These are phyloP conservation scores for Vaccinium corymbosum DNA, from an alignment of 148 eudicot species.

Conservation along the genomic window DNA sequence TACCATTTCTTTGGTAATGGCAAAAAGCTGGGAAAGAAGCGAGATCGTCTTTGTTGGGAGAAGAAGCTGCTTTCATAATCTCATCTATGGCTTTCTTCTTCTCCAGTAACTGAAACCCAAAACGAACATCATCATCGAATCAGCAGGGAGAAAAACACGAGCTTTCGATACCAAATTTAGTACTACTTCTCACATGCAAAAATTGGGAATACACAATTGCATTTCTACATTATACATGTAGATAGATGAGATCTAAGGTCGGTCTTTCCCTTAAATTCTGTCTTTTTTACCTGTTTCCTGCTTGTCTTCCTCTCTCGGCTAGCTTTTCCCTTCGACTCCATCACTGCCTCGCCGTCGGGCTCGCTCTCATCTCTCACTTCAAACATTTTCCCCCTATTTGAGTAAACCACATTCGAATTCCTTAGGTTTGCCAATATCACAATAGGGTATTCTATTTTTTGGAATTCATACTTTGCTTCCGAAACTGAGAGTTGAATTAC, in stretches of 20 bases:
- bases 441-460: neutral
- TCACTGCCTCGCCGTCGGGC: neutral
- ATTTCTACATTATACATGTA: neutral
- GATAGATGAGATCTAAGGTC: neutral
- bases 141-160: neutral
- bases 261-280: neutral
- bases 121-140: neutral
- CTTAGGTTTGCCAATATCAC: neutral
- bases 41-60: conserved; percentile 49
- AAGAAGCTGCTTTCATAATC: conserved; percentile 54
- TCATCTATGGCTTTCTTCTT: conserved; percentile 53
- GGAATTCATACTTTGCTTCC: neutral
- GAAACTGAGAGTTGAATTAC: neutral
- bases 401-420: neutral
- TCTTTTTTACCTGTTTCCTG: conserved; percentile 13
- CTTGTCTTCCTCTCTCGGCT: conserved; percentile 9
- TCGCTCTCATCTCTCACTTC: neutral
- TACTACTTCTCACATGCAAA: neutral
- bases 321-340: conserved; percentile 2
- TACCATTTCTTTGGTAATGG: conserved; percentile 49
- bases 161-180: neutral
- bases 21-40: conserved; percentile 47
- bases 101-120: conserved; percentile 47
- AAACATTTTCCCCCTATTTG: neutral
- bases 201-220: neutral